Evolutionary conservation across 2,329 filamentous ascomycete species (phyloP), one percentile per base, ranked within the genome.

Genomic region (Didymosphaeria variabile): DNA sequence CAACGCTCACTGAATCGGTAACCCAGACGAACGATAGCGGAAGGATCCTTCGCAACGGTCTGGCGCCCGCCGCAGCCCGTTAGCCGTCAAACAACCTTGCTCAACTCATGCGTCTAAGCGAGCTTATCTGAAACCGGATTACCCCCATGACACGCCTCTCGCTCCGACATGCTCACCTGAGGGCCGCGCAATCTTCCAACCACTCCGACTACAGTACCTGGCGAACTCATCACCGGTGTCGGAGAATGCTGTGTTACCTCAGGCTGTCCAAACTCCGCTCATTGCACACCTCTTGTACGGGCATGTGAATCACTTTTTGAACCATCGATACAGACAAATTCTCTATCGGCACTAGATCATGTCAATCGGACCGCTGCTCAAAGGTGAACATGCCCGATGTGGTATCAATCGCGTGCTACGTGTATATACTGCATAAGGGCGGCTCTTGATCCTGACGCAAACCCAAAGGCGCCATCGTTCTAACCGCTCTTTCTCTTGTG

Each of bases 41-140:
- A 55, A 55, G 42, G 53, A 46, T 23, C 31, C 42, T 46, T 21
- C 32, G 29, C 31, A 55, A 47, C 53, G 53, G 42, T 46, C 53
- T 23, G 40, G 40, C 53, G 42, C 53, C 40, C 31, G 52, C 38
- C 40, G 23, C 38, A 47, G 23, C 53, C 53, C 53, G 53, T 55
- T 55, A 47, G 53, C 17, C 38, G 29, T 44, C 50, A 44, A 19
- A 9, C 17, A 55, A 17, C 52, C 31, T 36, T n/a, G 42, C 40
- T 46, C 40, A 46, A 23, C 10, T n/a, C 53, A 34, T 26, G 23
- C 42, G n/a, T 38, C 53, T 32, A 55, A 55, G 52, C 52, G 52
- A 46, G 26, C 38, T 55, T 29, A 34, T 38, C 9, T 46, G 40
- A 55, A 46, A 55, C 52, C 13, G 17, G 15, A 36, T 19, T 21